These are phyloP conservation scores for Tritrichomonas musculus DNA, from an alignment of 208 protist genomes.

Conservation along the genomic window DNA sequence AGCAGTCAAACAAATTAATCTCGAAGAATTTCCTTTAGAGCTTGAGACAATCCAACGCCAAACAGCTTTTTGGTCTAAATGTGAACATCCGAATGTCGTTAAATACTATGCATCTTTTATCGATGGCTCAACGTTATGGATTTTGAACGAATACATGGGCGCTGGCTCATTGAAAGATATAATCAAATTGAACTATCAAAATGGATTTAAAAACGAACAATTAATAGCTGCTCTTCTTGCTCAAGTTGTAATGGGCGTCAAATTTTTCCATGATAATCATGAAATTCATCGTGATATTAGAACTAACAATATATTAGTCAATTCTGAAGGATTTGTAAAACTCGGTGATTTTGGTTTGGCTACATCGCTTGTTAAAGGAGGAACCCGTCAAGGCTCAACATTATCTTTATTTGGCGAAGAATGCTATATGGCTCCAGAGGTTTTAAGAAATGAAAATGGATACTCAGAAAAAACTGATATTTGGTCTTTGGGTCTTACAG, in stretches of 20 bases:
- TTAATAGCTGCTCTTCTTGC: constrained; percentile 44
- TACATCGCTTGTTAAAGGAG: background rate
- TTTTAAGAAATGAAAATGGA: constrained; percentile 42
- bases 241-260: constrained; percentile 33
- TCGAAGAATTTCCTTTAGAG: background rate
- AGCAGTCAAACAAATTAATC: background rate
- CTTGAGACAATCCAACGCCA: background rate
- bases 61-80: background rate
- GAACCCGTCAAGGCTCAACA: constrained; percentile 50
- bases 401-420: constrained; percentile 44
- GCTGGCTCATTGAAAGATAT: background rate
- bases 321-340: constrained; percentile 42
- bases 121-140: background rate
- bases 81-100: constrained; percentile 26
- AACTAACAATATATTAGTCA: constrained; percentile 48
- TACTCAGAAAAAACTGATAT: constrained; percentile 57
- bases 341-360: constrained; percentile 54
- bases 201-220: constrained; percentile 13
- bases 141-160: constrained; percentile 19
- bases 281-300: constrained; percentile 51
- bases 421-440: constrained; percentile 60
- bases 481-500: constrained; percentile 59
- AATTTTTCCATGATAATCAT: constrained; percentile 45
- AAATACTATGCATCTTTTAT: constrained; percentile 23
- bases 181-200: background rate